Evolutionary conservation across 176 grass and related monocot genomes (phyloP).

Genomic region (Otatea glauca): DNA sequence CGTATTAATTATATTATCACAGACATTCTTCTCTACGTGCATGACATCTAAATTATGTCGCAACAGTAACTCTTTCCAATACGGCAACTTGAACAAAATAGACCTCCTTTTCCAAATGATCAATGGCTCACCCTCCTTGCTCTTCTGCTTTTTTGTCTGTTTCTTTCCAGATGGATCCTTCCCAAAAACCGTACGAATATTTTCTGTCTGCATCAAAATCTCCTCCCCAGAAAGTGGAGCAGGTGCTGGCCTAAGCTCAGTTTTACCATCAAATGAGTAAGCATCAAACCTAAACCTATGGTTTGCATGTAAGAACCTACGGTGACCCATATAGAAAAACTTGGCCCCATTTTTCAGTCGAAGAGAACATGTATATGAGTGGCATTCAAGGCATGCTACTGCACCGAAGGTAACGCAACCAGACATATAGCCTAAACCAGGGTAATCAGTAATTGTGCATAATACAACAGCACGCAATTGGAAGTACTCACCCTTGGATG

Average conservation of each 20-base stretch:
- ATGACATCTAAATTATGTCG: background rate
- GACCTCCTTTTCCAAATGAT: background rate
- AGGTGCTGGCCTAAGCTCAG: background rate
- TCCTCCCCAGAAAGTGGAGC: background rate
- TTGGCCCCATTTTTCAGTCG: background rate
- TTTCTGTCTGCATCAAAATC: background rate
- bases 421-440: background rate
- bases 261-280: background rate
- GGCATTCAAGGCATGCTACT: background rate
- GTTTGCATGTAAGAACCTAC: background rate
- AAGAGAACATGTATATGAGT: background rate
- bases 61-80: background rate
- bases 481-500: background rate
- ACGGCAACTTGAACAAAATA: background rate
- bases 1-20: too few relatives aligned
- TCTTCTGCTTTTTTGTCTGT: background rate
- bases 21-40: background rate
- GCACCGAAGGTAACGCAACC: background rate
- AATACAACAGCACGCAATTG: background rate
- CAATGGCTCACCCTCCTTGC: background rate
- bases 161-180: background rate
- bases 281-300: background rate
- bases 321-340: background rate
- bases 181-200: background rate
- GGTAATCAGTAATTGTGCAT: background rate